Percentiles rank a stretch among this genome's conserved stretches.
Evolutionary conservation across 371 early-diverging fungal species (phyloP).

Genomic region (Lichtheimia corymbifera): DNA sequence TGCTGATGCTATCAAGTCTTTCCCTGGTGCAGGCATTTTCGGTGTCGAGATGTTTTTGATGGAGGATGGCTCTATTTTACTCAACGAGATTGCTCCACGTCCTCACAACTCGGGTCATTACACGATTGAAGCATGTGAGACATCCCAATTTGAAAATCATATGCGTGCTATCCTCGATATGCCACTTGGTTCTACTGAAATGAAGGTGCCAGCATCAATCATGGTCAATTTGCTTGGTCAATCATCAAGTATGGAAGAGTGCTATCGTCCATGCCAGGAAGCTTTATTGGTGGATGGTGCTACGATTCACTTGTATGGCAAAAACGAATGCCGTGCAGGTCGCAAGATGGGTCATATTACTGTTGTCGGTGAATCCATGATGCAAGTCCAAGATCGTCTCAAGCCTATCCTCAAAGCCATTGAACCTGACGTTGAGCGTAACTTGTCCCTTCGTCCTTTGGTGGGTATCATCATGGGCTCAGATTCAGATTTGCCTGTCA

Average conservation of each 20-base stretch:
- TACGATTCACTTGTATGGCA: slow-evolving; percentile 93
- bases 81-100: slow-evolving; percentile 97
- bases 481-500: slow-evolving; percentile 93
- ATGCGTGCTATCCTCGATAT: slow-evolving; percentile 90
- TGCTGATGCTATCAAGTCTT: slow-evolving; percentile 74
- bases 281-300: slow-evolving; percentile 81
- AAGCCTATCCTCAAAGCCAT: slow-evolving; percentile 64
- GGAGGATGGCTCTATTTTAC: slow-evolving; percentile 74
- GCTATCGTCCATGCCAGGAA: slow-evolving; percentile 66
- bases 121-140: slow-evolving; percentile 95
- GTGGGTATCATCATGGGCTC: slow-evolving; percentile 98
- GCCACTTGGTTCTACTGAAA: slow-evolving; percentile 86
- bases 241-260: slow-evolving; percentile 56
- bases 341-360: slow-evolving; percentile 98
- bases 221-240: slow-evolving; percentile 95
- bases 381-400: slow-evolving; percentile 65
- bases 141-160: slow-evolving; percentile 97
- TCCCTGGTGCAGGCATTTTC: slow-evolving; percentile 91
- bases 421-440: slow-evolving; percentile 55
- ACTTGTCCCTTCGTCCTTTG: slow-evolving; percentile 62
- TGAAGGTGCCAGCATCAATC: slow-evolving; percentile 88
- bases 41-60: slow-evolving; percentile 97
- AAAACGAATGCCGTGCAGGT: slow-evolving; percentile 80
- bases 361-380: slow-evolving; percentile 82
- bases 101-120: slow-evolving; percentile 99